These are phyloP conservation scores for Annulohypoxylon bovei DNA, from an alignment of 495 filamentous ascomycete genomes.

Conservation along the genomic window DNA sequence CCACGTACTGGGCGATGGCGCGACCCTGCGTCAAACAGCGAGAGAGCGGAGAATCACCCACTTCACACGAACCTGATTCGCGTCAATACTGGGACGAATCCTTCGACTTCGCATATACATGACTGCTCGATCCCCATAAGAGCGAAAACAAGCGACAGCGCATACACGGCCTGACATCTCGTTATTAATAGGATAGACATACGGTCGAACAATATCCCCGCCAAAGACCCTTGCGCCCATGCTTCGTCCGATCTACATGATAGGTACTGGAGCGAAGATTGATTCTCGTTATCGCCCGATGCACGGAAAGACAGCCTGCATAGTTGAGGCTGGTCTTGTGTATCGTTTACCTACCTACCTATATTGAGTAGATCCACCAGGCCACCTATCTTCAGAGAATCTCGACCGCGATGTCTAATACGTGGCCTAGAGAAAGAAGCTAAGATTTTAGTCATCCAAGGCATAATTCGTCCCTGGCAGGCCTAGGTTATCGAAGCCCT, in stretches of 20 bases:
- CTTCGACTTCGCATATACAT: conserved; percentile 5
- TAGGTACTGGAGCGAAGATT: background rate
- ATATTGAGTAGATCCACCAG: background rate
- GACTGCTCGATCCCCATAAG: background rate
- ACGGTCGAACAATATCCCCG: background rate
- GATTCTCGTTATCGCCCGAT: background rate
- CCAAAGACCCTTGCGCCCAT: background rate
- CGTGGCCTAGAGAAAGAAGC: background rate
- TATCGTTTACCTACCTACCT: background rate
- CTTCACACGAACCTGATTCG: background rate
- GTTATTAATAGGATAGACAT: background rate
- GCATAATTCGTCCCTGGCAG: background rate
- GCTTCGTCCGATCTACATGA: background rate
- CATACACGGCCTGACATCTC: background rate
- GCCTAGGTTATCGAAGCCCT: background rate
- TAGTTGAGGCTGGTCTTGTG: background rate
- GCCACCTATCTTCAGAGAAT: background rate
- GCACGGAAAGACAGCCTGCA: background rate
- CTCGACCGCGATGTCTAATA: background rate
- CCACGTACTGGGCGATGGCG: background rate
- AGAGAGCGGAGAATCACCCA: background rate
- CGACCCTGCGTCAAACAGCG: conserved; percentile 4
- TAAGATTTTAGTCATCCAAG: background rate
- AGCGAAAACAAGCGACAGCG: background rate
- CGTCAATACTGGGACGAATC: conserved; percentile 9